Percentiles rank a stretch among this genome's conserved stretches.
phyloP scores from a whole-genome alignment of 495 filamentous ascomycete genomes.

The Letharia lupina region DNA sequence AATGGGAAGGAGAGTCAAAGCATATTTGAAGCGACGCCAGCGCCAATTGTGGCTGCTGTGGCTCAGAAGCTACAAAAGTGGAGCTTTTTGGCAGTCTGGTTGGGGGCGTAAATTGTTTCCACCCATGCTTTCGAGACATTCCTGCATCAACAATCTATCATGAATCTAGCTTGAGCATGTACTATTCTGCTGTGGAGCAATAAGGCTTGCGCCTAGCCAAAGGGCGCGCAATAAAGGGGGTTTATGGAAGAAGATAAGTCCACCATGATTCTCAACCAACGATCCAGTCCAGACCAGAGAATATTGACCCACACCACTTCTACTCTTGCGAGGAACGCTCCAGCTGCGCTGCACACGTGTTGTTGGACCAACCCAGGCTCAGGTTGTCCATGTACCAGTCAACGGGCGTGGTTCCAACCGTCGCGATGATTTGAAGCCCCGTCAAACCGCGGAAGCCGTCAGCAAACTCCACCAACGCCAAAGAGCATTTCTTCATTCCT shows the following conservation, averaged over 20 bases:
- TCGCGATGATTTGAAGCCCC: constrained; percentile 37
- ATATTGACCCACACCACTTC: background rate
- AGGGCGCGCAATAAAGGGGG: background rate
- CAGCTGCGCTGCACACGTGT: constrained; percentile 33
- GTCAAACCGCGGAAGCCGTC: constrained; percentile 30
- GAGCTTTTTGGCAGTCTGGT: background rate
- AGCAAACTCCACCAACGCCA: constrained; percentile 31
- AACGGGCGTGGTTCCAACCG: constrained; percentile 24
- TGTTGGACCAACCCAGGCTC: constrained; percentile 36
- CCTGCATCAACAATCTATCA: background rate
- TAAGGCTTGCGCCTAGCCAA: constrained; percentile 3
- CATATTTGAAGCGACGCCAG: constrained; percentile 2
- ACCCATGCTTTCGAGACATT: background rate
- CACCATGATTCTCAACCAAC: background rate
- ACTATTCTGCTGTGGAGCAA: background rate
- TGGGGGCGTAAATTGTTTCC: background rate
- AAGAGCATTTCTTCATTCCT: constrained; percentile 29
- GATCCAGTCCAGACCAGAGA: background rate
- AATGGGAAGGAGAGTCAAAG: background rate
- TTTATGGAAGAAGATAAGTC: background rate
- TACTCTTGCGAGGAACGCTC: constrained; percentile 23
- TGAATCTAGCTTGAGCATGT: background rate
- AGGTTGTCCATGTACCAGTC: constrained; percentile 39
- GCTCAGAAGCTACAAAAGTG: constrained; percentile 5
- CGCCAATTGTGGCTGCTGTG: constrained; percentile 8